Conservation (phyloP, 306 rosid genomes). For the Ceratonia siliqua region DNA sequence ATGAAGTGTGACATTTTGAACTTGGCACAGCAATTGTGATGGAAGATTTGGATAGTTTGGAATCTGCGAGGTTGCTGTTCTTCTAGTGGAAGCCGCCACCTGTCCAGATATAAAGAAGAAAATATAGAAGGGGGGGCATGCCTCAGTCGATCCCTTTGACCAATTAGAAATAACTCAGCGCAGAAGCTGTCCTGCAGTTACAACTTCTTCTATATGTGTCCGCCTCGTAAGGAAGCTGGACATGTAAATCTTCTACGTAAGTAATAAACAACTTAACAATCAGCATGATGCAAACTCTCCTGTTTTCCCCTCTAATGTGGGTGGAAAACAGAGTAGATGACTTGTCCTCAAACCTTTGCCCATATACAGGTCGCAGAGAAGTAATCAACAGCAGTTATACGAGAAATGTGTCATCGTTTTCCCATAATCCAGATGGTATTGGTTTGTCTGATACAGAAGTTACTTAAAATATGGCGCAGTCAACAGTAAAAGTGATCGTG, state of each 20-base stretch:
- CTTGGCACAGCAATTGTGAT: conserved; percentile 89
- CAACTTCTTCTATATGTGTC: background rate
- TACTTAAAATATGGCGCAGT: background rate
- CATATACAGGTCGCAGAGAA: background rate
- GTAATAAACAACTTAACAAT: too few species aligned
- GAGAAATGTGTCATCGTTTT: background rate
- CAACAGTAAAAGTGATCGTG: too few species aligned
- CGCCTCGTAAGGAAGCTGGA: too few species aligned
- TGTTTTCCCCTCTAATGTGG: too few species aligned
- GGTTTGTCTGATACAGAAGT: background rate
- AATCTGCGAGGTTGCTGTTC: conserved; percentile 85
- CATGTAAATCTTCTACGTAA: too few species aligned
- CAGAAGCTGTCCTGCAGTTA: background rate
- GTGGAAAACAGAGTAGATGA: background rate
- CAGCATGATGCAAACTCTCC: too few species aligned
- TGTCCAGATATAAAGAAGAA: conserved; percentile 27
- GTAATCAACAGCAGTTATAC: background rate
- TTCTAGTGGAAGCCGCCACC: conserved; percentile 92
- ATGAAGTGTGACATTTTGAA: conserved; percentile 82
- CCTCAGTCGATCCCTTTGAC: conserved; percentile 9
- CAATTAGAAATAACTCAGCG: background rate
- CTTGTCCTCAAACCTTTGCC: background rate
- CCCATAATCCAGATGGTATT: background rate
- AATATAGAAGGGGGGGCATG: background rate
- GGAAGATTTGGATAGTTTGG: conserved; percentile 93